Conservation (phyloP, 2,329 filamentous ascomycete species). For the Rhinocladiella similis region DNA sequence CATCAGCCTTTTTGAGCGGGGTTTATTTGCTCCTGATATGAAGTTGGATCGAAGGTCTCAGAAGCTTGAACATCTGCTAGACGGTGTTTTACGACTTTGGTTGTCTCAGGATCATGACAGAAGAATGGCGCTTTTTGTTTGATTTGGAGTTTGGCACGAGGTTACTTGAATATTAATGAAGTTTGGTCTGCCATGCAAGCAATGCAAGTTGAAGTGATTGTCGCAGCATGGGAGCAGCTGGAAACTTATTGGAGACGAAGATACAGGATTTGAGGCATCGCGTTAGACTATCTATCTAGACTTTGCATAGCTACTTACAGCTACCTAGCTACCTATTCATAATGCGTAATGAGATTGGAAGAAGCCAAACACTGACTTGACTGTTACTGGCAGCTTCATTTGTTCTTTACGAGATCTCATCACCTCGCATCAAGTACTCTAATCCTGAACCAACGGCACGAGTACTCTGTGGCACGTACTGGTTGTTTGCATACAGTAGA, state of each 20-base stretch:
- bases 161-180: not conserved
- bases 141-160: not conserved
- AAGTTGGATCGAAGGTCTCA: not conserved
- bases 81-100: not conserved
- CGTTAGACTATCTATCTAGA: conserved; percentile 7
- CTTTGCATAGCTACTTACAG: not conserved
- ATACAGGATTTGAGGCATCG: not conserved
- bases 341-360: conserved; percentile 2
- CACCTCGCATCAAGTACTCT: too few relatives aligned
- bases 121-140: not conserved
- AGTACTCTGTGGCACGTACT: too few relatives aligned
- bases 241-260: not conserved
- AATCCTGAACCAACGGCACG: too few relatives aligned
- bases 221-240: not conserved
- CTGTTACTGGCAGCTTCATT: not conserved
- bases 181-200: not conserved
- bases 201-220: not conserved
- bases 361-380: too few relatives aligned
- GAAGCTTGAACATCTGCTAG: not conserved
- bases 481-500: too few relatives aligned
- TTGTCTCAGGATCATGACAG: conserved; percentile 6
- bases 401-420: not conserved
- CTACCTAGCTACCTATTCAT: not conserved
- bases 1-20: conserved; percentile 17
- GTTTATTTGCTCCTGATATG: conserved; percentile 19